phyloP scores from a whole-genome alignment of 2,329 filamentous ascomycete species.

The Ilyonectria mors-panacis region DNA sequence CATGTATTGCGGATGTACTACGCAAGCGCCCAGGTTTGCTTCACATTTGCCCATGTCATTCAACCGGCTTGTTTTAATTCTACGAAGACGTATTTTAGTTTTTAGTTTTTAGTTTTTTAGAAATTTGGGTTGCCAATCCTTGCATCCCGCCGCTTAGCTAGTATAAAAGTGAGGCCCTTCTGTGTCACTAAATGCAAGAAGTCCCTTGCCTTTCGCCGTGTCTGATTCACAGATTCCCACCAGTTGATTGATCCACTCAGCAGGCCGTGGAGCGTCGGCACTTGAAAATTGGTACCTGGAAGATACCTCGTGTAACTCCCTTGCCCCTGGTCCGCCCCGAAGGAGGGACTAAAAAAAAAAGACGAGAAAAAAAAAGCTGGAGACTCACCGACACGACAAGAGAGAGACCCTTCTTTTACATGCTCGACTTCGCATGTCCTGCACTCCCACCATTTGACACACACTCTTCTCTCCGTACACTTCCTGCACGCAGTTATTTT shows the following conservation, averaged over 20 bases:
- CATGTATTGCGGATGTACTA: conserved; percentile 18
- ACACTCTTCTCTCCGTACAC: not conserved
- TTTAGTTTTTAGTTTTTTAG: not conserved
- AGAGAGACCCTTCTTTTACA: not conserved
- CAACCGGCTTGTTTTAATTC: not conserved
- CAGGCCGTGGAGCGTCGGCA: conserved; percentile 20
- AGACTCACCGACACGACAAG: conserved; percentile 18
- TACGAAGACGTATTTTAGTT: not conserved
- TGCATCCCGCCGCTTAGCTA: not conserved
- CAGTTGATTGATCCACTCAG: conserved; percentile 1
- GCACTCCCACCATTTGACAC: not conserved
- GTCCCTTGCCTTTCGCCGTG: not conserved
- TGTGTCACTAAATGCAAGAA: not conserved
- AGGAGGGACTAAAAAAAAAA: conserved; percentile 9
- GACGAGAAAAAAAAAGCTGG: conserved; percentile 14
- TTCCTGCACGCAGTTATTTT: not conserved
- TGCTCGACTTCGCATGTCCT: conserved; percentile 4
- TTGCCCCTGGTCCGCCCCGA: not conserved
- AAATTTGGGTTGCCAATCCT: not conserved
- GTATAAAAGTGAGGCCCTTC: not conserved
- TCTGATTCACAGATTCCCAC: not conserved
- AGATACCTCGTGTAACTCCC: conserved; percentile 13
- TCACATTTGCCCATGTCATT: not conserved
- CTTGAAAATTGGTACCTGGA: conserved; percentile 10
- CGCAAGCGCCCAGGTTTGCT: not conserved